phyloP scores from a whole-genome alignment of 495 filamentous ascomycete genomes.

The Penicillium lagena region DNA sequence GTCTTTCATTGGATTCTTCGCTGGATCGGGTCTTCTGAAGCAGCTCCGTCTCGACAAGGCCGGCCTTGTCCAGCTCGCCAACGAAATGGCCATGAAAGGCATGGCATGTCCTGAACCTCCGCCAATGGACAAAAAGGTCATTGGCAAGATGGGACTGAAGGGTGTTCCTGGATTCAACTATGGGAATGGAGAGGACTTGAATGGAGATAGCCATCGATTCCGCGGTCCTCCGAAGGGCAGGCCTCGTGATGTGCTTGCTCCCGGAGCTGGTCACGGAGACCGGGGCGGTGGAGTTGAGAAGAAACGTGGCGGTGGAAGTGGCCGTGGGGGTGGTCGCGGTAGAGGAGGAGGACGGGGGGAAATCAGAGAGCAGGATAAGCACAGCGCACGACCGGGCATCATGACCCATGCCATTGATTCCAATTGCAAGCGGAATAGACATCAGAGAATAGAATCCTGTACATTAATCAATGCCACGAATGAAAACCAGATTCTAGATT shows the following conservation, averaged over 20 bases:
- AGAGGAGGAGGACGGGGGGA: constrained; percentile 3
- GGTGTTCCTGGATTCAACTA: constrained; percentile 41
- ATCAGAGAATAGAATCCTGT: too few species aligned
- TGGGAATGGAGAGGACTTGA: constrained; percentile 14
- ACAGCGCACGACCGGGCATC: too few species aligned
- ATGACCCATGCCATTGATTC: too few species aligned
- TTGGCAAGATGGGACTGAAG: constrained; percentile 46
- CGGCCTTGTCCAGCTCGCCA: constrained; percentile 38
- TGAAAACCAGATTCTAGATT: too few species aligned
- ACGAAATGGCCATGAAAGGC: constrained; percentile 34
- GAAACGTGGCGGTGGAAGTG: constrained; percentile 12
- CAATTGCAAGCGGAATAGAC: too few species aligned
- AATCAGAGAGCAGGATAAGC: too few species aligned
- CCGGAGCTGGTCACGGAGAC: constrained; percentile 22
- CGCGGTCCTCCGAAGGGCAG: constrained; percentile 13
- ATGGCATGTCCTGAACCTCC: constrained; percentile 43
- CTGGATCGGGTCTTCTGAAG: constrained; percentile 31
- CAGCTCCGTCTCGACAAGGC: constrained; percentile 32
- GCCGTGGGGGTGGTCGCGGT: constrained; percentile 10
- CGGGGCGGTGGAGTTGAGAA: constrained; percentile 18
- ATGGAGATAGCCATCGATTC: constrained; percentile 4
- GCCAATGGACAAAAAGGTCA: constrained; percentile 36
- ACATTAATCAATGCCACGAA: too few species aligned
- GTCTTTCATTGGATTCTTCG: constrained; percentile 47
- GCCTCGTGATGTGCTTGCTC: constrained; percentile 22